Evolutionary conservation across 2,329 filamentous ascomycete species (phyloP).

Genomic region (Epichloe festucae): DNA sequence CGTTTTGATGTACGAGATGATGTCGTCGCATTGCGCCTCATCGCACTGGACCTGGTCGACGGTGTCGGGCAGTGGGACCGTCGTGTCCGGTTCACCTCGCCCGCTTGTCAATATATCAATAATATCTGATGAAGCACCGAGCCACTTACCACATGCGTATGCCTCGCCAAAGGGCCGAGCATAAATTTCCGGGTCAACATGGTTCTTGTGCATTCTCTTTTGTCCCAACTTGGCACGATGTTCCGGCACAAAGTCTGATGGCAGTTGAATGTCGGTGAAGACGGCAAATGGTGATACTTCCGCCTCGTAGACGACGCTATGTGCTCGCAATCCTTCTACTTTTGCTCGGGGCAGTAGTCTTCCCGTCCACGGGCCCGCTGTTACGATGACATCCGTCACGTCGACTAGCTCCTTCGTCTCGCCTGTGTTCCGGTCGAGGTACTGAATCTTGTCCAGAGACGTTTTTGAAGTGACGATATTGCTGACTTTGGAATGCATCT

Average conservation of each 20-base stretch:
- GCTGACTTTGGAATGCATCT: slow-evolving; percentile 53
- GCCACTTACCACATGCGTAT: slow-evolving; percentile 69
- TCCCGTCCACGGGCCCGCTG: slow-evolving; percentile 52
- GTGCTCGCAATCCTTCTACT: slow-evolving; percentile 46
- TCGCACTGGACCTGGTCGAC: slow-evolving; percentile 68
- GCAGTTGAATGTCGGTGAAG: slow-evolving; percentile 76
- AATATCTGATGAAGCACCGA: too few relatives aligned
- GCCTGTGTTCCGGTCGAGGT: slow-evolving; percentile 34
- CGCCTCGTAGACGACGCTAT: slow-evolving; percentile 52
- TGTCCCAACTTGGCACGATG: slow-evolving; percentile 34
- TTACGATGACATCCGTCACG: slow-evolving; percentile 41
- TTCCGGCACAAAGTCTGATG: slow-evolving; percentile 45
- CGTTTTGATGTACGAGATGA: slow-evolving; percentile 62
- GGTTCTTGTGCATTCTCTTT: slow-evolving; percentile 42
- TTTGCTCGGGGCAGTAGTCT: slow-evolving; percentile 43
- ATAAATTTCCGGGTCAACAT: slow-evolving; percentile 84
- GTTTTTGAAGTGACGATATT: slow-evolving; percentile 43
- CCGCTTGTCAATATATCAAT: too few relatives aligned
- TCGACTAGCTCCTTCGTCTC: slow-evolving; percentile 23
- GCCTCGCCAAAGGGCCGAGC: slow-evolving; percentile 78
- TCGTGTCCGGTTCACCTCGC: slow-evolving; percentile 60
- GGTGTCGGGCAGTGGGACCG: slow-evolving; percentile 60
- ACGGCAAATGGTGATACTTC: slow-evolving; percentile 61
- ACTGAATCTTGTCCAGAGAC: slow-evolving; percentile 48
- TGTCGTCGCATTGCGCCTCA: slow-evolving; percentile 65